Base-by-base conservation (phyloP, 257 asterid genomes). In the Plantago major region DNA sequence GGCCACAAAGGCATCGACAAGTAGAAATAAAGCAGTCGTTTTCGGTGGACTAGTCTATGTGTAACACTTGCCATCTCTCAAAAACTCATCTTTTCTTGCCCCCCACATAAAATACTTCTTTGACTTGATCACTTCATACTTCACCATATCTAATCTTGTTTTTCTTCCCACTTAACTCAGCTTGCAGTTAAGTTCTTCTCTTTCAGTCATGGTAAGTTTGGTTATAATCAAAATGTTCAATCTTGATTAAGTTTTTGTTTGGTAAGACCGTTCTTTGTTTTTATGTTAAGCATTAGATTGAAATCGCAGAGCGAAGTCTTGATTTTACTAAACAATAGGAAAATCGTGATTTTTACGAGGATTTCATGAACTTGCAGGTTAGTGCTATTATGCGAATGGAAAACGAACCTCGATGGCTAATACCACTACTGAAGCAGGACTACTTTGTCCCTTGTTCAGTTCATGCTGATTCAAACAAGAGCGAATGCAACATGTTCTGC, bases 401-500 rank as follows among this genome's bases (percentile, higher is more conserved):
- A 11, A 69, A 55, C 11, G 55, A 67, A 10, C 89, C 85, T 58
- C 71, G 74, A 8, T 87, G 95, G 93, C 66, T 87, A 80, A 69
- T 67, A 17, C 83, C 86, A 33, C 58, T 87, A 88, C 68, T 87
- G 59, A 62, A 71, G 66, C 81, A 74, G 0, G 75, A 82, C 64
- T 87, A 80, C 69, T 82, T 82, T 79, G 9, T 61, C 11, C 78
- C 79, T 10, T 87, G 95, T 43, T 22, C 64, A 8, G 62, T 73
- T 51, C 93, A 87, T 55, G 56, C 61, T 10, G 84, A 80, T 62
- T 68, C 88, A 3, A 75, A 69, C 16, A 86, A 81, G 59, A 84
- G 77, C 42, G 95, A 86, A 58, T 80, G 83, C 73, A 87, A 84
- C 13, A 33, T 82, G 78, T 82, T 84, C 70, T 87, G 95, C 58